A percentile compares a stretch with the other conserved stretches of the same genome.
Conservation (phyloP, 2,329 filamentous ascomycete species). For the Coleophoma eucalyptorum region DNA sequence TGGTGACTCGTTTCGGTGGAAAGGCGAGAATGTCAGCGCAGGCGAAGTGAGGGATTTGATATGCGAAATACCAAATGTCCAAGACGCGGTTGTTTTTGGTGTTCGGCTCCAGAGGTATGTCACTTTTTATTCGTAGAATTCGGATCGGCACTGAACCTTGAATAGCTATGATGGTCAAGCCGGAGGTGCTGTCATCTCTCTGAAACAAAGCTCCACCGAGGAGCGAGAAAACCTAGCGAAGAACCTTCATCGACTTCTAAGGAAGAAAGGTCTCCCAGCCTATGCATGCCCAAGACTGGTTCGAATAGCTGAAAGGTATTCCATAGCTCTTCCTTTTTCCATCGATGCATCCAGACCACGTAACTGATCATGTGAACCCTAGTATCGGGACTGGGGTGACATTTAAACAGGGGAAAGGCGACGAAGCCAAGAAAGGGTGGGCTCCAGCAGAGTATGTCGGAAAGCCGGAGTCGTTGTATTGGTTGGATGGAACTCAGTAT, state of each 20-base stretch:
- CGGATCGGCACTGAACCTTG: too few species aligned
- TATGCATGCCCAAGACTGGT: slow-evolving; percentile 44
- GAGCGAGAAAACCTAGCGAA: slow-evolving; percentile 32
- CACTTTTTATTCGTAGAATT: not conserved
- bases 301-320: slow-evolving; percentile 39
- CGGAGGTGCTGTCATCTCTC: slow-evolving; percentile 40
- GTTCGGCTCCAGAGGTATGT: slow-evolving; percentile 34
- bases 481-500: slow-evolving; percentile 36
- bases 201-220: slow-evolving; percentile 27
- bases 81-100: slow-evolving; percentile 40
- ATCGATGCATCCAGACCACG: too few species aligned
- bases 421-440: slow-evolving; percentile 38
- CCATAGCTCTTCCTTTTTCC: not conserved
- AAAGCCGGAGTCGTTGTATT: slow-evolving; percentile 35
- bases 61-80: slow-evolving; percentile 32
- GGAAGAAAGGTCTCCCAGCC: slow-evolving; percentile 38
- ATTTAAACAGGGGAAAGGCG: slow-evolving; percentile 44
- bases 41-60: slow-evolving; percentile 41
- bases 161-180: slow-evolving; percentile 44
- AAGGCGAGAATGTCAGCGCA: slow-evolving; percentile 42
- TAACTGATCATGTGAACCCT: not conserved
- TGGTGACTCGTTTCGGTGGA: slow-evolving; percentile 52
- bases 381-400: slow-evolving; percentile 41
- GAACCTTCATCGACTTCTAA: slow-evolving; percentile 32
- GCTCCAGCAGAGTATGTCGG: slow-evolving; percentile 25